Percentiles rank a stretch among this genome's conserved stretches.
These are phyloP conservation scores for Monilinia fructigena DNA, from an alignment of 2,329 filamentous ascomycete genomes.

Conservation along the genomic window DNA sequence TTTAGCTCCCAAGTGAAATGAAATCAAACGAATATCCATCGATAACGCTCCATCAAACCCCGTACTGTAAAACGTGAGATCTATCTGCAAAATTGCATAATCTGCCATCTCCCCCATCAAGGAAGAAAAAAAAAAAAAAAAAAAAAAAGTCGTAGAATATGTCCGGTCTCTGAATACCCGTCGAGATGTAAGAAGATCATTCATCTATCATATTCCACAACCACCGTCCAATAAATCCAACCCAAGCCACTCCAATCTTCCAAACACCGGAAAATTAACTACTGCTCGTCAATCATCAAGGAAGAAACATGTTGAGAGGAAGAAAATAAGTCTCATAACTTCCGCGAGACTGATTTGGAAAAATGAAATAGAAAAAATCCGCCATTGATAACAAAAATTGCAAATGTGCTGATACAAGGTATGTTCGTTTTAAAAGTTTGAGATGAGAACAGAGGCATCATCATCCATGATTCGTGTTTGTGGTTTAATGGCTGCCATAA, in stretches of 20 bases:
- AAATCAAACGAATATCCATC: constrained; percentile 7
- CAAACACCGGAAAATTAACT: constrained; percentile 1
- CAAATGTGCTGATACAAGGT: constrained; percentile 12
- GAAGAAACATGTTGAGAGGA: background rate
- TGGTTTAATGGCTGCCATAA: constrained; percentile 9
- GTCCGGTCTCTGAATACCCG: constrained; percentile 19
- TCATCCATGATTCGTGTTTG: background rate
- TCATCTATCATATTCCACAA: background rate
- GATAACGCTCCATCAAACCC: constrained; percentile 9
- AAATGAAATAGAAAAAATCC: background rate
- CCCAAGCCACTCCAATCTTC: background rate
- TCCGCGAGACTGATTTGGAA: background rate
- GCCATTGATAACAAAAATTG: constrained; percentile 10
- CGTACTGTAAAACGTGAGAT: constrained; percentile 14
- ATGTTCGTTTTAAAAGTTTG: background rate
- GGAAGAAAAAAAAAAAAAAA: background rate
- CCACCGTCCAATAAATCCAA: constrained; percentile 3
- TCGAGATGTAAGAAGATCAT: constrained; percentile 13
- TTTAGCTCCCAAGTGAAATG: constrained; percentile 12
- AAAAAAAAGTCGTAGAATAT: constrained; percentile 16
- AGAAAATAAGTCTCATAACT: background rate
- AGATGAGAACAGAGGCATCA: background rate
- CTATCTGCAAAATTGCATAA: constrained; percentile 2
- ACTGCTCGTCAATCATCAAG: constrained; percentile 16
- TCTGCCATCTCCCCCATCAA: constrained; percentile 10